Evolutionary conservation across 495 filamentous ascomycete genomes (phyloP), one percentile per base, ranked within the genome.

Genomic region (Lineolata rhizophorae): DNA sequence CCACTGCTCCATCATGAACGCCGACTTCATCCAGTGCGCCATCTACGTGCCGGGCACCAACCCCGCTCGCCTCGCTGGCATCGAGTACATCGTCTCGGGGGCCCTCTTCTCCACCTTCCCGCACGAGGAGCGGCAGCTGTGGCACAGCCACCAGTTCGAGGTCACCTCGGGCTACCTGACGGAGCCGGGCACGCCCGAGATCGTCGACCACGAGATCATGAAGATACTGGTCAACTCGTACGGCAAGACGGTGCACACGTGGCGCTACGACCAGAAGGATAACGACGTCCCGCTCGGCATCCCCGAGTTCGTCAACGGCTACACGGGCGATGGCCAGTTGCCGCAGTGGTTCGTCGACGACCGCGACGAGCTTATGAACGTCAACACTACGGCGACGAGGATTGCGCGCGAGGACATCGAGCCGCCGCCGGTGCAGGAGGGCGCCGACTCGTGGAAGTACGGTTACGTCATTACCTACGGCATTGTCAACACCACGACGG

Each of bases 71-170:
- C 22, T 25, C 22, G 22, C 22, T 8, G 22, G 22, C 22, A 25
- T 25, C 22, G 22, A 25, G 22, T 25, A 25, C 22, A 25, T 25
- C 22, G 12, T 25, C 22, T 8, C 8, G 8, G 38, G 47, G 39
- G 47, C 31, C 16, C 19, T n/a, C 24, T 18, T 12, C 14, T 20
- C 35, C 30, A 34, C 35, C 29, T 16, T 35, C 32, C 9, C 9
- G 14, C 8, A n/a, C 18, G 18, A 32, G n/a, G 13, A 32, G 10
- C 30, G n/a, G 14, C 10, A 54, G 37, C 41, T 54, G 4, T 56
- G 51, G 51, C 50, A 57, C 40, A 49, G 47, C 15, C 54, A 57
- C 31, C 35, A 47, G 13, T 57, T 42, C 33, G 54, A 57, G 35
- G 44, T 55, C 26, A 46, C 38, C n/a, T 50, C 44, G 21, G 50